Evolutionary conservation across 2,329 filamentous ascomycete species (phyloP).

Genomic region (Fusarium palustre): DNA sequence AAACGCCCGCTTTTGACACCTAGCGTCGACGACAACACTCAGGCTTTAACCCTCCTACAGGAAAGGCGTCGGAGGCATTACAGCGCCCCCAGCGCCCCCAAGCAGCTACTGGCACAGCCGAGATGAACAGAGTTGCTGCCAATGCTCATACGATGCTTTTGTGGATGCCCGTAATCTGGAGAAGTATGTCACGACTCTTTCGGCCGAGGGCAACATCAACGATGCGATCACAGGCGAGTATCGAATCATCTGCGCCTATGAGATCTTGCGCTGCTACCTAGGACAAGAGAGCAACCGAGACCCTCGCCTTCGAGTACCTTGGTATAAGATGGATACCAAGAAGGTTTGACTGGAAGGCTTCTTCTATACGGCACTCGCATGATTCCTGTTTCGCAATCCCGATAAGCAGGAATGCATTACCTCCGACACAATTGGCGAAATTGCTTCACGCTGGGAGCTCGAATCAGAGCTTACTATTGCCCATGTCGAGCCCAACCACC

Average conservation of each 20-base stretch:
- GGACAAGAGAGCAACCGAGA: neutral
- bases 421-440: neutral
- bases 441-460: too few relatives aligned
- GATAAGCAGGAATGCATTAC: neutral
- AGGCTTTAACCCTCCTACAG: neutral
- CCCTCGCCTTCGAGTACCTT: neutral
- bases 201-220: neutral
- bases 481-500: neutral
- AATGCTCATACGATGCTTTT: neutral
- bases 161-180: neutral
- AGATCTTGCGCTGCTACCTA: neutral
- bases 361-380: neutral
- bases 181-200: neutral
- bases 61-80: neutral
- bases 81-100: neutral
- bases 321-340: neutral
- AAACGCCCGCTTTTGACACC: neutral
- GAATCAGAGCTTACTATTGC: neutral
- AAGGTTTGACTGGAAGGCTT: neutral
- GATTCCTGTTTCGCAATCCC: neutral
- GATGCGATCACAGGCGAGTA: neutral
- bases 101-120: neutral
- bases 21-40: too few relatives aligned
- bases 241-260: neutral
- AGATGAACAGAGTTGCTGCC: neutral